Percentiles rank a stretch among this genome's conserved stretches.
Conservation (phyloP, 1,139 yeast genomes). For the Petasospora fabianii region DNA sequence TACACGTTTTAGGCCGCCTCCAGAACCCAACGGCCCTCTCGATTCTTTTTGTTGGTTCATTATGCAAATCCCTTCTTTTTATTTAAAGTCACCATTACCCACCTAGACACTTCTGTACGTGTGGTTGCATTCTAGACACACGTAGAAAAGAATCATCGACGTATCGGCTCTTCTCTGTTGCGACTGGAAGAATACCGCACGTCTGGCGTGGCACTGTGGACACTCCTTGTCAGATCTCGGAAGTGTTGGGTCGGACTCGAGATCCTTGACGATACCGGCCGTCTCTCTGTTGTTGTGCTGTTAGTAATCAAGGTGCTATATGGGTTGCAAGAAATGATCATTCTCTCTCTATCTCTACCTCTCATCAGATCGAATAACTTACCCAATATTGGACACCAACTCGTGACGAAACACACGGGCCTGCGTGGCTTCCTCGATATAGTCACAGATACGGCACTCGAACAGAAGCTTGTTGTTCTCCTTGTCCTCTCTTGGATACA, state of each 20-base stretch:
- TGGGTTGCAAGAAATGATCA: too few species aligned
- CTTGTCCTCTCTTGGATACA: constrained; percentile 96
- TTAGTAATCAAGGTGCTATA: constrained; percentile 4
- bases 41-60: background rate
- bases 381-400: constrained; percentile 65
- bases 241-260: constrained; percentile 93
- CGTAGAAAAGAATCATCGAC: constrained; percentile 91
- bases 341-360: too few species aligned
- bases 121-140: constrained; percentile 81
- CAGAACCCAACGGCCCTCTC: too few species aligned
- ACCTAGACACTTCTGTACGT: constrained; percentile 39
- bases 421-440: constrained; percentile 87
- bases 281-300: constrained; percentile 49
- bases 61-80: background rate
- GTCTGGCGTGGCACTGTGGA: constrained; percentile 81
- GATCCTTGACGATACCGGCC: constrained; percentile 96
- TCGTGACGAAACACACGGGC: constrained; percentile 92
- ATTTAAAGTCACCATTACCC: background rate
- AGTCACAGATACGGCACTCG: constrained; percentile 93
- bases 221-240: constrained; percentile 94
- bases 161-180: constrained; percentile 95
- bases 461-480: constrained; percentile 63
- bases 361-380: too few species aligned
- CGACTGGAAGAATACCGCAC: constrained; percentile 94
- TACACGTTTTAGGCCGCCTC: too few species aligned